Evolutionary conservation across 768 basidiomycete species (phyloP).

Genomic region (Tylopilus intermedius): DNA sequence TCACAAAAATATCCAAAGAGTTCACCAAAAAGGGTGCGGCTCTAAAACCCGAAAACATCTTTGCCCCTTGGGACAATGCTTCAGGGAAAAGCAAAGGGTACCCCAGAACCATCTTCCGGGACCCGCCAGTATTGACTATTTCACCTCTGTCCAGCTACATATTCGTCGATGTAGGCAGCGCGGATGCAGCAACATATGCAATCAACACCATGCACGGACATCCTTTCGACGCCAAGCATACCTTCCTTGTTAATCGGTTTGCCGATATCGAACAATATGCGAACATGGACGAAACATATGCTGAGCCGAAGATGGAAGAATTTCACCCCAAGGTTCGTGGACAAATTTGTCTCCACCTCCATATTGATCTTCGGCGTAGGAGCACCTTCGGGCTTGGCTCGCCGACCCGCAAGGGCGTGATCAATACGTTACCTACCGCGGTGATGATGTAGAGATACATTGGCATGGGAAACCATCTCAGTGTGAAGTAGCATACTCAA

Average conservation of each 20-base stretch:
- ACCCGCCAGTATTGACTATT: conserved; percentile 1
- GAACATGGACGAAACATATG: conserved; percentile 70
- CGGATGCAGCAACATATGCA: conserved; percentile 67
- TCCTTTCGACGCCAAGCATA: conserved; percentile 84
- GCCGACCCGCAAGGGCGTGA: conserved; percentile 90
- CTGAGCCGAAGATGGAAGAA: conserved; percentile 68
- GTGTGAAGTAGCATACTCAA: conserved; percentile 68
- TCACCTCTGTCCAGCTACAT: conserved; percentile 49
- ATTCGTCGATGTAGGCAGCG: conserved; percentile 73
- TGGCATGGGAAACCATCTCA: conserved; percentile 94
- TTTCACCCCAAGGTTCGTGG: conserved; percentile 65
- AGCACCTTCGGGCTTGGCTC: conserved; percentile 93
- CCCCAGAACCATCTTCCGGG: conserved; percentile 17
- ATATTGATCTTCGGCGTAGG: conserved; percentile 43
- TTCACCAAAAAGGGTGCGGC: conserved; percentile 77
- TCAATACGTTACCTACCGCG: conserved; percentile 91
- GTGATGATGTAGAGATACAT: conserved; percentile 82
- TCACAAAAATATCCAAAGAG: conserved; percentile 77
- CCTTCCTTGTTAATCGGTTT: conserved; percentile 81
- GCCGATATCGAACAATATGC: conserved; percentile 84
- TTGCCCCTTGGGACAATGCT: conserved; percentile 82
- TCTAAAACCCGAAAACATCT: conserved; percentile 73
- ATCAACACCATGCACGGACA: conserved; percentile 66
- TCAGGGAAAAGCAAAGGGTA: conserved; percentile 91
- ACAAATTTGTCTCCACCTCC: not conserved